phyloP scores from a whole-genome alignment of 1,284 basidiomycete genomes.

The Agaricales sp. region DNA sequence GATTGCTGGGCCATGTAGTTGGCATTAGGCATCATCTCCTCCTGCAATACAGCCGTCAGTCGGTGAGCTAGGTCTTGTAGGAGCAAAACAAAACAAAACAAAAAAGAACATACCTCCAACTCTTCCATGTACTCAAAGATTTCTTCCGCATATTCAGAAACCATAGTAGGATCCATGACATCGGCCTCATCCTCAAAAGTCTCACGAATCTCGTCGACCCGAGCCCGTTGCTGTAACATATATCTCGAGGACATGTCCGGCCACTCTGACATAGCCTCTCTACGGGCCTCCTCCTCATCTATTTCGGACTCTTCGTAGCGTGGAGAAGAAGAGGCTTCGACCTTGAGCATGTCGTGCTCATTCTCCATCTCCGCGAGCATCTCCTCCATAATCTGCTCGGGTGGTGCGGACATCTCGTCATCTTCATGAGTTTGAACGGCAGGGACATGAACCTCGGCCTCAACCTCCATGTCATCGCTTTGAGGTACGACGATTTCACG shows the following conservation, averaged over 20 bases:
- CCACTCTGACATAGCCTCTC: conserved; percentile 36
- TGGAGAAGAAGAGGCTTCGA: background rate
- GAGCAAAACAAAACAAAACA: conserved; percentile 1
- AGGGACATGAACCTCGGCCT: background rate
- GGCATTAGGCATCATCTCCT: conserved; percentile 83
- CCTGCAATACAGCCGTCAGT: conserved; percentile 30
- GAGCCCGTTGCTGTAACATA: conserved; percentile 41
- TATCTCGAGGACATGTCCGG: conserved; percentile 57
- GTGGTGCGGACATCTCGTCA: background rate
- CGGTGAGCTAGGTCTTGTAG: conserved; percentile 11
- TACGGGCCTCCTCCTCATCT: background rate
- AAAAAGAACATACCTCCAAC: conserved; percentile 60
- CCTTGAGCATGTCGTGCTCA: background rate
- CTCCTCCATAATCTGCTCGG: background rate
- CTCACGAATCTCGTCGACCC: conserved; percentile 61
- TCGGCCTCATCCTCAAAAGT: conserved; percentile 76
- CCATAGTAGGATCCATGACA: conserved; percentile 91
- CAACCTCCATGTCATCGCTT: background rate
- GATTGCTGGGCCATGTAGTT: conserved; percentile 93
- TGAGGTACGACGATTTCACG: background rate
- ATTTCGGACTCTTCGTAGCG: background rate
- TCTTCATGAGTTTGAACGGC: background rate
- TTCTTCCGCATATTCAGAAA: conserved; percentile 95
- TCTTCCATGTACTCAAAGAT: conserved; percentile 96
- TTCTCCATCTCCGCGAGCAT: background rate